These are phyloP conservation scores for peach (Prunus persica) DNA, from an alignment of 306 rosid genomes.

Conservation along the genomic window DNA sequence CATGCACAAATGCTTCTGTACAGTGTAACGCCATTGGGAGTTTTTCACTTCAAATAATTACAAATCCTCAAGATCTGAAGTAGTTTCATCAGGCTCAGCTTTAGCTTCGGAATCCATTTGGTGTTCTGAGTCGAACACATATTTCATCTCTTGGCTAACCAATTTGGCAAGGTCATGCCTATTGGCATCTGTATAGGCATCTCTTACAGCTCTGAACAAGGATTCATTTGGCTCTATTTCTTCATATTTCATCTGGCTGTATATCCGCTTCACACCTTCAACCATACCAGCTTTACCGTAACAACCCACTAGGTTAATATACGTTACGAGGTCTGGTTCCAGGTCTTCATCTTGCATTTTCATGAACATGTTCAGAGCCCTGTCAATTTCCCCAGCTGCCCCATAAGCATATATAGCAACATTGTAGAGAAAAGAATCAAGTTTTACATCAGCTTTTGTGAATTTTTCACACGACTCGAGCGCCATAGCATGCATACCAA, in stretches of 20 bases:
- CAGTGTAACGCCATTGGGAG: constrained; percentile 20
- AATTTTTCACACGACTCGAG: constrained; percentile 52
- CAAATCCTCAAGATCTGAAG: constrained; percentile 21
- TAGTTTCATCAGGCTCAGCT: constrained; percentile 29
- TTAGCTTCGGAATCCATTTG: constrained; percentile 27
- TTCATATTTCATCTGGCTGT: constrained; percentile 59
- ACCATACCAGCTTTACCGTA: constrained; percentile 86
- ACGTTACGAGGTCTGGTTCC: constrained; percentile 67
- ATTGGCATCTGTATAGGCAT: constrained; percentile 59
- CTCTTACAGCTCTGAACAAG: constrained; percentile 63
- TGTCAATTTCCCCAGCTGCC: constrained; percentile 54
- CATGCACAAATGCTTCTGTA: constrained; percentile 16
- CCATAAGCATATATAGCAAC: constrained; percentile 68
- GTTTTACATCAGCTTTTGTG: constrained; percentile 49
- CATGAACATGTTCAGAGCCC: constrained; percentile 71
- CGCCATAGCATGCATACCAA: constrained; percentile 77
- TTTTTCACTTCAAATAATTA: constrained; percentile 10
- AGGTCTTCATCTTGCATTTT: constrained; percentile 70
- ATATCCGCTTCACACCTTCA: constrained; percentile 76
- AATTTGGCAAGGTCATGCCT: constrained; percentile 60
- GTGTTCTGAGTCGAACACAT: constrained; percentile 27
- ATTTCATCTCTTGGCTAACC: constrained; percentile 59
- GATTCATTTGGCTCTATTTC: constrained; percentile 56
- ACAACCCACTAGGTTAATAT: constrained; percentile 60
- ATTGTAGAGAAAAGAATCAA: constrained; percentile 60